These are phyloP conservation scores for Diphasiastrum complanatum DNA, from an alignment of 83 land plant species.

Conservation along the genomic window DNA sequence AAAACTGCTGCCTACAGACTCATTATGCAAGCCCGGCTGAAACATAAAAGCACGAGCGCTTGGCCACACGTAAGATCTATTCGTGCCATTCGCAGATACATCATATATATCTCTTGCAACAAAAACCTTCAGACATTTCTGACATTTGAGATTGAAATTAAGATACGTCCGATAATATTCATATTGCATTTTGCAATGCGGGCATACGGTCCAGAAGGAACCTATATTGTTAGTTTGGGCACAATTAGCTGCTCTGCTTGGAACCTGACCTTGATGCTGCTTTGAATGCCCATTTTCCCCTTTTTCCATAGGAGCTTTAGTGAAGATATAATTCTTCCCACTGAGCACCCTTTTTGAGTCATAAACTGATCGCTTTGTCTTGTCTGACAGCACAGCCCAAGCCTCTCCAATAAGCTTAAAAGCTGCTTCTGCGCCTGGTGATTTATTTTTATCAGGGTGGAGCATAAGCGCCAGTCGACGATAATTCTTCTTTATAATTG, in stretches of 20 bases:
- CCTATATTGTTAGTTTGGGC: neutral
- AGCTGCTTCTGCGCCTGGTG: conserved; percentile 32
- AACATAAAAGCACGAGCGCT: neutral
- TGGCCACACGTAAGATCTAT: conserved; percentile 6
- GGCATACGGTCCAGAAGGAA: conserved; percentile 40
- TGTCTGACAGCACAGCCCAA: conserved; percentile 27
- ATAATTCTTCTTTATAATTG: conserved; percentile 71
- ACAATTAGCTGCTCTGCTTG: neutral
- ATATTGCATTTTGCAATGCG: conserved; percentile 33
- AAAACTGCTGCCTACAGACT: neutral
- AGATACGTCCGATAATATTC: conserved; percentile 31
- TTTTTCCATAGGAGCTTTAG: conserved; percentile 1
- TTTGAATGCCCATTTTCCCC: conserved; percentile 2
- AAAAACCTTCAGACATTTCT: conserved; percentile 47
- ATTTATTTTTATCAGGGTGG: conserved; percentile 39
- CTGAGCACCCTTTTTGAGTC: conserved; percentile 28
- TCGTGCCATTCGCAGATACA: conserved; percentile 1
- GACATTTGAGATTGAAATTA: conserved; percentile 45
- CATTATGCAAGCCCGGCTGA: neutral
- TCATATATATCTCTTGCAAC: conserved; percentile 45
- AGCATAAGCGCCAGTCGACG: conserved; percentile 66
- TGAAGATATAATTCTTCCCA: conserved; percentile 1
- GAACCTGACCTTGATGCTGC: neutral
- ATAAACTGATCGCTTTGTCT: conserved; percentile 14
- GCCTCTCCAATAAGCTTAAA: conserved; percentile 33